phyloP scores from a whole-genome alignment of 192 early-diverging fungal genomes.

The Coemansia sp. region DNA sequence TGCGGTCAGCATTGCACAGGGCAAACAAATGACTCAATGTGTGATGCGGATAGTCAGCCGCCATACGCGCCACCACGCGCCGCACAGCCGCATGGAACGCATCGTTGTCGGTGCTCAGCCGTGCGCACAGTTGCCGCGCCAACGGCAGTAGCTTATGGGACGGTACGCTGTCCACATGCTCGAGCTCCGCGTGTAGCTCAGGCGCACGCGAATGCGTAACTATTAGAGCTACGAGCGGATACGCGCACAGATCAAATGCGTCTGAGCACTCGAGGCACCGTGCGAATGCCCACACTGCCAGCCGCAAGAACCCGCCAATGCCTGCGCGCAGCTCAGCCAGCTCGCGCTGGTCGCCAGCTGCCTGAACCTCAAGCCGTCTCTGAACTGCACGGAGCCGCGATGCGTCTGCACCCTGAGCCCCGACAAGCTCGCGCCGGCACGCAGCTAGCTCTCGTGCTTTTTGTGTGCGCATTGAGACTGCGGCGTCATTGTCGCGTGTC shows the following conservation, averaged over 20 bases:
- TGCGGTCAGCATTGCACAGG: constrained; percentile 48
- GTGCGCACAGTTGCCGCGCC: constrained; percentile 50
- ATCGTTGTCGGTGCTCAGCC: constrained; percentile 34
- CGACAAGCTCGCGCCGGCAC: constrained; percentile 28
- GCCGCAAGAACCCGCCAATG: constrained; percentile 39
- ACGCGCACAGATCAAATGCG: constrained; percentile 42
- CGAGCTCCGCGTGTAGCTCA: constrained; percentile 26
- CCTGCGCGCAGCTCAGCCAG: constrained; percentile 22
- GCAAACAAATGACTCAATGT: constrained; percentile 47
- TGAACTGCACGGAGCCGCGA: constrained; percentile 19
- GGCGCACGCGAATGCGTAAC: constrained; percentile 39
- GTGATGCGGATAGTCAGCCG: constrained; percentile 49
- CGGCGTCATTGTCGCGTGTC: constrained; percentile 32
- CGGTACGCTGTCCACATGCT: constrained; percentile 29
- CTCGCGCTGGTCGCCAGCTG: constrained; percentile 37
- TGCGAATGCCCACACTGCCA: constrained; percentile 46
- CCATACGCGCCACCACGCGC: constrained; percentile 38
- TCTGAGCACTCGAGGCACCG: constrained; percentile 38
- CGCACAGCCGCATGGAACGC: constrained; percentile 25
- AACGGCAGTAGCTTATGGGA: constrained; percentile 53
- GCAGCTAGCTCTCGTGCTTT: constrained; percentile 43
- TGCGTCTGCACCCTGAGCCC: constrained; percentile 13
- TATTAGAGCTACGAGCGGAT: constrained; percentile 41
- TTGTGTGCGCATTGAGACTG: constrained; percentile 42
- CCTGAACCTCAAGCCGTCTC: constrained; percentile 43